Base-by-base conservation (phyloP, 352 stramenopile species). In the Globisporangium abappressorium region DNA sequence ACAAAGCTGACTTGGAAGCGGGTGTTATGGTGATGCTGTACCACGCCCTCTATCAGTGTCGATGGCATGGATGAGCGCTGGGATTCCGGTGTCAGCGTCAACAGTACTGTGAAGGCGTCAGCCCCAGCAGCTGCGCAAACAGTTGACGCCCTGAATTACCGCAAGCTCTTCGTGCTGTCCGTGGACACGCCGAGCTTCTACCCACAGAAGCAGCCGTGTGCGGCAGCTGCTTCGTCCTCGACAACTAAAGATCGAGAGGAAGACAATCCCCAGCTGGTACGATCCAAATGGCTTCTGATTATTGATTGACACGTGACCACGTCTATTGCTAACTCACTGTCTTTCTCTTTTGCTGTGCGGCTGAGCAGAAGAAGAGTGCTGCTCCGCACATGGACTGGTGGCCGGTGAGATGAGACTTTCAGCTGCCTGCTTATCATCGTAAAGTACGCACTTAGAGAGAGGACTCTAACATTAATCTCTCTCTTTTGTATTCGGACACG, bases 331-430 rank as follows among this genome's bases (percentile, higher is more conserved):
- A 34, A 43, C 14, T 26, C 43, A 30, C 9, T 28, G 3, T 33
- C 9, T 30, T 14, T 58, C 20, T 55, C 15, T 54, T 18, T 12
- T 41, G 7, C 7, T 61, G n/a, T 46, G 34, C 20, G 20, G 6
- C 60, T 47, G 55, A 70, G 38, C 38, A 46, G 65, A 56, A 49
- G 57, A 82, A 82, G 69, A 87, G 86, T 62, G 47, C 80, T 26
- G 79, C 79, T 41, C 79, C 84, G 5, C 84, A 92, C 73, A 92
- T 92, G 84, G 74, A 87, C 58, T 92, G 84, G 84, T 91, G 84
- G 82, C 84, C 84, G 71, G 84, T 92, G 49, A 63, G 26, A 51
- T n/a, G 18, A 24, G 3, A 14, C 67, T 56, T 59, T 14, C 15
- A 51, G 11, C 18, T 51, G 18, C 43, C 43, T 61, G 30, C 30